Evolutionary conservation across 257 asterid genomes (phyloP), one percentile per base, ranked within the genome.

Genomic region (Jacaranda copaia): DNA sequence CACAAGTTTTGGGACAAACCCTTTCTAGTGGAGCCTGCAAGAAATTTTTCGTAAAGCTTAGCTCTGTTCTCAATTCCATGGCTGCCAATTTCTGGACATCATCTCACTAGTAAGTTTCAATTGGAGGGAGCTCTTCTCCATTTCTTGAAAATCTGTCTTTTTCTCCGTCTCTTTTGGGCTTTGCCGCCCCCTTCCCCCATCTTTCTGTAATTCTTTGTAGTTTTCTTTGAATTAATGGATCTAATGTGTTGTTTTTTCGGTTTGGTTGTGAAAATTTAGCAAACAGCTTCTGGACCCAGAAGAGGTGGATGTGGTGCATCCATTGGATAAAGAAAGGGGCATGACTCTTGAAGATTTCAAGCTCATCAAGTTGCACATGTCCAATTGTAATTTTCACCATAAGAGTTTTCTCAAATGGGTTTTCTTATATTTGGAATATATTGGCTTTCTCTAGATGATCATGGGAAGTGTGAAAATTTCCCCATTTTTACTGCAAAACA

Each of bases 21-120:
- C 5, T 0, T 3, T 8, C 46, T 8, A 5, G 1, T 42, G 46
- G 46, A 42, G 8, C 1, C 46, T 42, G 46, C 1, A 42, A 5
- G 6, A 4, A 42, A 42, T 42, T 42, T 42, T 42, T 42, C 6
- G 46, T 6, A 48, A 48, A 16, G 35, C 46, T 25, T 20, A 12
- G 79, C 56, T 56, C 25, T 3, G 69, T 40, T 77, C 79, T 14
- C 48, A 53, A 51, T 63, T 38, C 70, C 53, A 94, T 94, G 98
- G 98, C 97, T 68, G 90, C 98, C 77, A 94, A 94, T 87, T 94
- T 94, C 92, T 94, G 98, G 98, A 88, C 91, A 57, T 94, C 98
- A 56, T 88, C 97, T 78, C 97, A 94, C 89, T 84, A 75, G 98
- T 92, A 85, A 81, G 87, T 81, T 68, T 36, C 39, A 52, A 48